These are phyloP conservation scores for Heteromeles arbutifolia DNA, from an alignment of 306 rosid species.

Conservation along the genomic window DNA sequence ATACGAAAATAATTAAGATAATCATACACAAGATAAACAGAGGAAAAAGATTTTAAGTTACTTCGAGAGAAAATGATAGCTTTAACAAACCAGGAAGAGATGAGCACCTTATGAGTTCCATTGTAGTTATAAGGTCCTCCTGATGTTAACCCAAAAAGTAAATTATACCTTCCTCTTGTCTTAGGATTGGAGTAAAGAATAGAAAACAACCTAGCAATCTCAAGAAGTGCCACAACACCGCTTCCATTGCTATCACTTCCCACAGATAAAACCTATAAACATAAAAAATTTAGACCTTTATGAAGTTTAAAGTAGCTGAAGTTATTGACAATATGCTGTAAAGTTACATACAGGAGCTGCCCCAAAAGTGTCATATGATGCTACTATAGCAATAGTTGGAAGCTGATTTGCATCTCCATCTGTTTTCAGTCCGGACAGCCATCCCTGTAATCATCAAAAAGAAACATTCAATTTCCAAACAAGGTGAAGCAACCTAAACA, in stretches of 20 bases:
- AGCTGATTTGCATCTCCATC: constrained; percentile 85
- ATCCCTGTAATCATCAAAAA: constrained; percentile 62
- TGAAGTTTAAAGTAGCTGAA: constrained; percentile 13
- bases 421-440: constrained; percentile 88
- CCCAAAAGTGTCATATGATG: constrained; percentile 97
- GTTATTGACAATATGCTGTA: constrained; percentile 10
- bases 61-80: constrained; percentile 11
- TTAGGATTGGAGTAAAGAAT: constrained; percentile 87
- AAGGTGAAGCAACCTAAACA: neutral
- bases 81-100: neutral
- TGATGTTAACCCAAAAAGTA: constrained; percentile 91
- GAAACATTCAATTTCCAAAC: neutral
- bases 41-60: neutral
- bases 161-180: constrained; percentile 93
- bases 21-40: neutral
- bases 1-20: constrained; percentile 18
- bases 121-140: constrained; percentile 98
- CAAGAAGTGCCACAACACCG: constrained; percentile 92
- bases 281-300: constrained; percentile 19
- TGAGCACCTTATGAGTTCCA: constrained; percentile 83
- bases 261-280: constrained; percentile 77
- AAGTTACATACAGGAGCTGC: constrained; percentile 85
- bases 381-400: constrained; percentile 95
- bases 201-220: constrained; percentile 94
- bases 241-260: constrained; percentile 99